These are phyloP conservation scores for Wallemia mellicola DNA, from an alignment of 1,284 basidiomycete genomes.

Conservation along the genomic window DNA sequence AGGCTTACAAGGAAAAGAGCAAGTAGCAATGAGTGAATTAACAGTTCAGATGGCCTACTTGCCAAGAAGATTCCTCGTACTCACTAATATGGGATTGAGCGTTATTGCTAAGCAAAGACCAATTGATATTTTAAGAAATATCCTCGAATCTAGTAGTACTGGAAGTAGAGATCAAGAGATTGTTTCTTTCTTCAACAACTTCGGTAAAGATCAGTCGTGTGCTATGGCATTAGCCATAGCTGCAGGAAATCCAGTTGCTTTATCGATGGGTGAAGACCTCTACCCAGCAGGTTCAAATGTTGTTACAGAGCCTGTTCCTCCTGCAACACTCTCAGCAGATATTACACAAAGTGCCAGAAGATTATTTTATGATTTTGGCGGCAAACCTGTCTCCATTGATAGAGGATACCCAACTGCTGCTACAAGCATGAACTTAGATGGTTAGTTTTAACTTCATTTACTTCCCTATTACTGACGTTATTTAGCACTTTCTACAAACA, in stretches of 20 bases:
- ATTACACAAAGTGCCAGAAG: constrained; percentile 38
- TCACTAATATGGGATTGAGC: constrained; percentile 57
- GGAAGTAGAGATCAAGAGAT: constrained; percentile 8
- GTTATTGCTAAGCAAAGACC: constrained; percentile 56
- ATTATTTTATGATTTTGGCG: constrained; percentile 54
- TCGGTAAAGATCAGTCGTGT: constrained; percentile 61
- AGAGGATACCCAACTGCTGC: constrained; percentile 26
- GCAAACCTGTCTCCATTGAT: constrained; percentile 45
- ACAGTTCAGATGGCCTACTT: constrained; percentile 43
- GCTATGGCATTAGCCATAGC: constrained; percentile 53
- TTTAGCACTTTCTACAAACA: constrained; percentile 17
- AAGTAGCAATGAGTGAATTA: constrained; percentile 34
- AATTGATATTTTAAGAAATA: constrained; percentile 36
- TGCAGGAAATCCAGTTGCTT: constrained; percentile 14
- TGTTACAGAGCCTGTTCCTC: constrained; percentile 22
- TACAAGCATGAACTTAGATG: constrained; percentile 13
- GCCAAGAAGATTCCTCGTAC: constrained; percentile 46
- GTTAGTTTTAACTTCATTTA: neutral
- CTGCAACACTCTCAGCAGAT: constrained; percentile 22
- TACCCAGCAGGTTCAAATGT: constrained; percentile 1
- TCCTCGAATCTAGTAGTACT: constrained; percentile 14
- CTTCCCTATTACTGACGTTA: neutral
- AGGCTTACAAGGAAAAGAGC: constrained; percentile 19
- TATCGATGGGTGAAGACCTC: neutral
- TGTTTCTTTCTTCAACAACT: constrained; percentile 22